These are phyloP conservation scores for Aethionema arabicum DNA, from an alignment of 345 rosid genomes.

Conservation along the genomic window DNA sequence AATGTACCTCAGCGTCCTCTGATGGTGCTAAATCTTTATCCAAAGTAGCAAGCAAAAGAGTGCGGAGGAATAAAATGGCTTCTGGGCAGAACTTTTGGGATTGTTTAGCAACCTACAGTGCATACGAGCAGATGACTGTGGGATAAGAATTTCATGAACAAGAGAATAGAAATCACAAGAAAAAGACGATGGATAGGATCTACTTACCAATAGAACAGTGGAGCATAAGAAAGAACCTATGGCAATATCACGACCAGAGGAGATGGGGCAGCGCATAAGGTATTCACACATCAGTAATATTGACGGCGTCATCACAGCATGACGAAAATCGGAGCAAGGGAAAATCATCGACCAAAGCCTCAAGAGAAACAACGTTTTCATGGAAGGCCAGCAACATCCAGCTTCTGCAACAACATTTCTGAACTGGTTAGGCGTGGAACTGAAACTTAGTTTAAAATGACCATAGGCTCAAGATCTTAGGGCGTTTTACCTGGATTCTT, in stretches of 20 bases:
- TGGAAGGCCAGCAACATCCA: slow-evolving; percentile 88
- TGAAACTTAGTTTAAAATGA: not conserved
- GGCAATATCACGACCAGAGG: slow-evolving; percentile 76
- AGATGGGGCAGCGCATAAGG: slow-evolving; percentile 84
- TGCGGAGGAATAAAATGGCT: slow-evolving; percentile 65
- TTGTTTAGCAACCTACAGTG: slow-evolving; percentile 59
- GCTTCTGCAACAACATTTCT: slow-evolving; percentile 46
- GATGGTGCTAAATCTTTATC: slow-evolving; percentile 44
- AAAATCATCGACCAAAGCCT: slow-evolving; percentile 92
- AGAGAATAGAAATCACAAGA: not conserved
- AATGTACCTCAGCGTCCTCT: slow-evolving; percentile 61
- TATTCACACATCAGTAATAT: slow-evolving; percentile 87
- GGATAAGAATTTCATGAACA: slow-evolving; percentile 1
- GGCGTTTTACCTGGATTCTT: slow-evolving; percentile 57
- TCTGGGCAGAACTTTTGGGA: slow-evolving; percentile 86
- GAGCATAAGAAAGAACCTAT: slow-evolving; percentile 85
- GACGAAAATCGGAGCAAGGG: slow-evolving; percentile 95
- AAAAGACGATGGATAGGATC: slow-evolving; percentile 11
- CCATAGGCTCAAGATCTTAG: not conserved
- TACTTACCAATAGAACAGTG: slow-evolving; percentile 72
- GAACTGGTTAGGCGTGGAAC: slow-evolving; percentile 4
- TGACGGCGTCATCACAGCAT: slow-evolving; percentile 88
- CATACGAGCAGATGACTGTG: not conserved
- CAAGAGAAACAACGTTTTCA: slow-evolving; percentile 81
- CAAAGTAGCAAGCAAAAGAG: slow-evolving; percentile 59